Base-by-base conservation (phyloP, 2,329 filamentous ascomycete species). In the Helotiales sp. region DNA sequence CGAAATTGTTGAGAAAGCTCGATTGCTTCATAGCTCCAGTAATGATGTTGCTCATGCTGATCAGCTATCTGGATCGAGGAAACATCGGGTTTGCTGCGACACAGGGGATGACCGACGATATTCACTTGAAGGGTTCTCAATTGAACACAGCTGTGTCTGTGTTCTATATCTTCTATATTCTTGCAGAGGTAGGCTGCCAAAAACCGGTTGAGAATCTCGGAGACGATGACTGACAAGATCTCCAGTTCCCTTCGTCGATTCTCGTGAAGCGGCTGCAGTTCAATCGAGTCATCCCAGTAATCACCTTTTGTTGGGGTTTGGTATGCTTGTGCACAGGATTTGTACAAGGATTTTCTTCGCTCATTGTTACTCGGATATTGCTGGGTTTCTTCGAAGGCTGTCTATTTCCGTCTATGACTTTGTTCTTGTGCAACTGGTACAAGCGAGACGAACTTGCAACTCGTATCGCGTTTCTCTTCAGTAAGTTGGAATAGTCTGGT, bases 41-140 rank as follows among this genome's bases (percentile, higher is more conserved):
- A n/a, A 78, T 89, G 12, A 89, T 89, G 85, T 70, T 82, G 8
- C 72, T 89, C n/a, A 93, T 93, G 69, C 78, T 92, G 12, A 86
- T 92, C 64, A 89, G 86, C 63, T 93, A 93, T 69, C 74, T 93
- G 7, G 89, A 91, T 70, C 79, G 62, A 38, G 81, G 83, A 13
- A 54, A 57, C 12, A 54, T 57, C 17, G 50, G 55, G 2, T 57
- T 50, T 17, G 55, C 55, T 31, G 55, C 55, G 13, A 57, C 55
- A 1, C 55, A 57, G 29, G 55, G 55, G 8, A 57, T 57, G 55
- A 57, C 29, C 3, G 42, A 49, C 6, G 55, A 54, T 42, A 49
- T 57, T 25, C 22, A 44, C 13, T 50, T 57, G 50, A 57, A 54
- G 17, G 50, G 50, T 1, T 53, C 49, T 1, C 27, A 57, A 17